phyloP scores from a whole-genome alignment of 148 eudicot species.

The Cornus kousa region DNA sequence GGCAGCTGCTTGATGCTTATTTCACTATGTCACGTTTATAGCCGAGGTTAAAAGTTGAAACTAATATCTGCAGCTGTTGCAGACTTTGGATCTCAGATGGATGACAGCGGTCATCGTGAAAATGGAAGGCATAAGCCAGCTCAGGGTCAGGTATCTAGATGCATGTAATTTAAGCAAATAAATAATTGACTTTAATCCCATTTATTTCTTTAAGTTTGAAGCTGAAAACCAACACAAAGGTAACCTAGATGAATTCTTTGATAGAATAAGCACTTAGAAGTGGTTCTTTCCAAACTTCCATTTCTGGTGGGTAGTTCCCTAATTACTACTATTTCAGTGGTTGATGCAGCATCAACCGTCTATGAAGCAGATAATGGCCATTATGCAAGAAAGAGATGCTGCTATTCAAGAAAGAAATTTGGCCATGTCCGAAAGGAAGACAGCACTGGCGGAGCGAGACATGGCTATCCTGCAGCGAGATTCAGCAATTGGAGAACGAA shows the following conservation, averaged over 20 bases:
- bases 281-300: not conserved
- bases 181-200: not conserved
- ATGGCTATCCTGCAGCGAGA: slow-evolving; percentile 88
- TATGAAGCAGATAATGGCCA: slow-evolving; percentile 95
- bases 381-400: slow-evolving; percentile 93
- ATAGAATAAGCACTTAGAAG: not conserved
- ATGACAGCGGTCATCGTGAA: slow-evolving; percentile 78
- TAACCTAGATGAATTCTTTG: not conserved
- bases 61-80: not conserved
- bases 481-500: slow-evolving; percentile 73
- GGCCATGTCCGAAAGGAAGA: slow-evolving; percentile 81
- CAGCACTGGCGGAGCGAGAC: slow-evolving; percentile 87
- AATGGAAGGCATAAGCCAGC: slow-evolving; percentile 84
- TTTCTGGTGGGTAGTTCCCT: not conserved
- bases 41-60: slow-evolving; percentile 6
- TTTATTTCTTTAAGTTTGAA: not conserved
- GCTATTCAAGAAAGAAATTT: slow-evolving; percentile 93
- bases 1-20: slow-evolving; percentile 10
- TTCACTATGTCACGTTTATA: slow-evolving; percentile 8
- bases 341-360: slow-evolving; percentile 96
- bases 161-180: not conserved
- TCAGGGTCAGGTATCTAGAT: slow-evolving; percentile 72
- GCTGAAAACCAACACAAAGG: not conserved
- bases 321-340: slow-evolving; percentile 47
- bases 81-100: slow-evolving; percentile 43